These are phyloP conservation scores for Cucurbita ficifolia DNA, from an alignment of 306 rosid species.

Conservation along the genomic window DNA sequence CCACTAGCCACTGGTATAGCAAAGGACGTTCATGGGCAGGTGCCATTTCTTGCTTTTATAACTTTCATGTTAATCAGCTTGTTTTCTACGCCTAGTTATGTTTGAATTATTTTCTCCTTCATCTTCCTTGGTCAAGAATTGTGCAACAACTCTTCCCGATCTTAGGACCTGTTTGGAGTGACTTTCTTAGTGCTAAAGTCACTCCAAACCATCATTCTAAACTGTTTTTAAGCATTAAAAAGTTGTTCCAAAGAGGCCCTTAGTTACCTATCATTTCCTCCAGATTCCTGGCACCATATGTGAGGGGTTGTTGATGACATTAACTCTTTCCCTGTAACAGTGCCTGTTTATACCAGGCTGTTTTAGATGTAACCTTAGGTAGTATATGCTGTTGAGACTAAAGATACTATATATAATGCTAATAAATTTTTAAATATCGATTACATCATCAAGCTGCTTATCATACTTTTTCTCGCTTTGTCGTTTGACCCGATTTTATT, in stretches of 20 bases:
- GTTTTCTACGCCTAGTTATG: background rate
- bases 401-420: background rate
- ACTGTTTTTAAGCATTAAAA: no score
- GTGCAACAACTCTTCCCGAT: background rate
- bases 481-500: background rate
- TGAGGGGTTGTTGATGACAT: background rate
- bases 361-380: background rate
- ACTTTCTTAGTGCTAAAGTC: no score
- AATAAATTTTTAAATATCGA: background rate
- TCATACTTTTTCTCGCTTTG: background rate
- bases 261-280: background rate
- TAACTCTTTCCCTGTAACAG: background rate
- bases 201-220: no score
- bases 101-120: background rate
- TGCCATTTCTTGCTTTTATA: constrained; percentile 8
- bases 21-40: constrained; percentile 98
- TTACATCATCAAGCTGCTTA: background rate
- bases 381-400: background rate
- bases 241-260: no score
- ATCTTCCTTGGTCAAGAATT: background rate
- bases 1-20: constrained; percentile 93
- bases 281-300: background rate
- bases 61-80: background rate
- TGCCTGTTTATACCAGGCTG: background rate
- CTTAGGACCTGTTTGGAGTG: no score